Conservation (phyloP, 345 rosid species). For the Draba incana region DNA sequence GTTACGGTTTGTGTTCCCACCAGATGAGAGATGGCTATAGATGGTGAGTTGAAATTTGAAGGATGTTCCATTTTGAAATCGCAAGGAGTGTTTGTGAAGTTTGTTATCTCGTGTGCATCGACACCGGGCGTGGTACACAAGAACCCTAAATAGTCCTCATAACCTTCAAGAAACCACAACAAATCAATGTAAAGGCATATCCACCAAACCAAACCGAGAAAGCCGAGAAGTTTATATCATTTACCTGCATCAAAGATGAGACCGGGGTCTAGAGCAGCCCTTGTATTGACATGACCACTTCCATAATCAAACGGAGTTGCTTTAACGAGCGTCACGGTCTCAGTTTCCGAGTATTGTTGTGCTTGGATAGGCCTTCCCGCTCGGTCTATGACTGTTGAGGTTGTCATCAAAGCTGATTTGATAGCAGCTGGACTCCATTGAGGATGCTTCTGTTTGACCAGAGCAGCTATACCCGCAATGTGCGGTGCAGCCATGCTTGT, state of each 20-base stretch:
- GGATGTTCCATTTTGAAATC: slow-evolving; percentile 77
- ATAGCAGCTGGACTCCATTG: slow-evolving; percentile 98
- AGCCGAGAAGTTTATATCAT: not conserved
- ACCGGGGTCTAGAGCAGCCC: slow-evolving; percentile 97
- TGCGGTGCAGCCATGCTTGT: slow-evolving; percentile 99
- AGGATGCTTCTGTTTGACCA: slow-evolving; percentile 94
- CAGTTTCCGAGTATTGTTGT: slow-evolving; percentile 85
- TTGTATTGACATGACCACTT: slow-evolving; percentile 94
- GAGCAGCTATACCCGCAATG: slow-evolving; percentile 98
- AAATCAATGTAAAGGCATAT: not conserved
- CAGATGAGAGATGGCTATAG: slow-evolving; percentile 82
- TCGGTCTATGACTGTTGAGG: slow-evolving; percentile 78
- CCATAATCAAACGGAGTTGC: slow-evolving; percentile 99
- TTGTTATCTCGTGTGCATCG: slow-evolving; percentile 68
- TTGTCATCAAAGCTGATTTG: slow-evolving; percentile 95
- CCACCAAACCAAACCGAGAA: not conserved
- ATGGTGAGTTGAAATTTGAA: slow-evolving; percentile 85
- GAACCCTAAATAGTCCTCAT: slow-evolving; percentile 87
- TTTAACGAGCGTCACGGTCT: slow-evolving; percentile 65
- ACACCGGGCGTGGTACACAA: slow-evolving; percentile 95
- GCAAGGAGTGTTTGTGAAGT: slow-evolving; percentile 78
- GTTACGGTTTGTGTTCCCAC: slow-evolving; percentile 66
- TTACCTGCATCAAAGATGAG: slow-evolving; percentile 95
- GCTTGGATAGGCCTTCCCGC: slow-evolving; percentile 95
- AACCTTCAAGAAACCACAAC: slow-evolving; percentile 52